phyloP scores from a whole-genome alignment of 2,329 filamentous ascomycete genomes.

The Rhinocladiella similis region DNA sequence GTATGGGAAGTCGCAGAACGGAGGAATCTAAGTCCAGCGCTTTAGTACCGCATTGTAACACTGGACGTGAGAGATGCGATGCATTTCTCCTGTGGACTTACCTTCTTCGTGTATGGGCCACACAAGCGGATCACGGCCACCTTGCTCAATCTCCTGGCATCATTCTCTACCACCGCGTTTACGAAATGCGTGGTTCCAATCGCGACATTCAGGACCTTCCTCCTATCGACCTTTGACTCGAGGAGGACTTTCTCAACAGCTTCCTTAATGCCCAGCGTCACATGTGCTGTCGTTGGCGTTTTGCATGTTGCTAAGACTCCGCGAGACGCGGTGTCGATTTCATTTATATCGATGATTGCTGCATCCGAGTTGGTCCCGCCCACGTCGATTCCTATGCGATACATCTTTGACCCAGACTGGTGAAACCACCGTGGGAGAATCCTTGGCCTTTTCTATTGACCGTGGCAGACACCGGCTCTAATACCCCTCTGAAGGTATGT shows the following conservation, averaged over 20 bases:
- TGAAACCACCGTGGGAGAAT: not conserved
- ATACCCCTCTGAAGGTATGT: no score
- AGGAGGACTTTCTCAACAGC: slow-evolving; percentile 48
- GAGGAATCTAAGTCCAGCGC: slow-evolving; percentile 36
- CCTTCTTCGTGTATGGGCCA: slow-evolving; percentile 46
- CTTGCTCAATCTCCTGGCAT: slow-evolving; percentile 43
- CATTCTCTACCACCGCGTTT: slow-evolving; percentile 51
- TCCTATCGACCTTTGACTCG: slow-evolving; percentile 39
- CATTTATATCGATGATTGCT: slow-evolving; percentile 47
- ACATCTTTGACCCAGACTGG: slow-evolving; percentile 26
- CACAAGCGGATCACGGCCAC: slow-evolving; percentile 51
- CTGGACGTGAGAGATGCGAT: no score
- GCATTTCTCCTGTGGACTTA: slow-evolving; percentile 8
- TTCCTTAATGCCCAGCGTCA: slow-evolving; percentile 50
- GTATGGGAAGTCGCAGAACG: slow-evolving; percentile 49
- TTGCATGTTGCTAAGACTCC: slow-evolving; percentile 52
- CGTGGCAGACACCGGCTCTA: no score
- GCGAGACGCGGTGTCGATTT: slow-evolving; percentile 36
- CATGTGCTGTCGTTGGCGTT: slow-evolving; percentile 52
- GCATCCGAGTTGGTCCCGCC: slow-evolving; percentile 46
- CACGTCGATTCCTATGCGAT: slow-evolving; percentile 47
- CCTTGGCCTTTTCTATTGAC: not conserved
- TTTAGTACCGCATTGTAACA: not conserved
- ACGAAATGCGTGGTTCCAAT: slow-evolving; percentile 55
- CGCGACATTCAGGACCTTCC: slow-evolving; percentile 48